Base-by-base conservation (phyloP, 2,329 filamentous ascomycete species). In the Arachnomyces sp. region DNA sequence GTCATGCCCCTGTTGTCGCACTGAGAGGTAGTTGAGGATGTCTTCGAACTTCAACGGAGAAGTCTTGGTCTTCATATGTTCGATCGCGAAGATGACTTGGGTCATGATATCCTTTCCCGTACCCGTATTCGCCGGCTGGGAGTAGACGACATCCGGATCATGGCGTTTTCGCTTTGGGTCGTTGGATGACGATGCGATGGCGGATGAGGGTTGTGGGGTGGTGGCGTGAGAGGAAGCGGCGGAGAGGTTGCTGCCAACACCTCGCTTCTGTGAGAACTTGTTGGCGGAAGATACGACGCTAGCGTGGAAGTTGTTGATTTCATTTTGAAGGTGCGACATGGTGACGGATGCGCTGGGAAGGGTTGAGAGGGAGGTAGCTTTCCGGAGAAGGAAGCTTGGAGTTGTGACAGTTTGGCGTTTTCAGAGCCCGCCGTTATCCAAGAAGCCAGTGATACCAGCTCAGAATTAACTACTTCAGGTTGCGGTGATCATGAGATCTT, bases 31-130 rank as follows among this genome's bases (percentile, higher is more conserved):
- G 51, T 81, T 77, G 52, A 92, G 76, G 50, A 95, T 82, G 48
- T 90, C 82, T 36, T 76, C 68, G 43, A 93, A 83, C 28, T 74
- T 76, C 58, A 88, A 77, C 40, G 82, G 67, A 45, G 79, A 67
- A 43, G 77, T 76, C 57, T 82, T 80, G 58, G 81, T 81, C 48
- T 77, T 77, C 65, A 94, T 77, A 59, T 87, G 85, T 47, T 89
- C 79, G 58, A 94, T 81, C 14, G 87, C 86, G 65, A 88, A 94
- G 43, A 83, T 77, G 58, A 95, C 81, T 61, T 94, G 85, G 9
- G 88, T 93, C 69, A 87, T 81, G 60, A 92, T 79, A 61, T 90
- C 82, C 44, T 74, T 74, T 50, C 88, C 87, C 38, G 81, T 84
- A 56, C 81, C 82, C 12, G 79, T 85, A 55, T 82, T 79, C 48